These are phyloP conservation scores for Linanthus parryae DNA, from an alignment of 148 eudicot genomes.

Conservation along the genomic window DNA sequence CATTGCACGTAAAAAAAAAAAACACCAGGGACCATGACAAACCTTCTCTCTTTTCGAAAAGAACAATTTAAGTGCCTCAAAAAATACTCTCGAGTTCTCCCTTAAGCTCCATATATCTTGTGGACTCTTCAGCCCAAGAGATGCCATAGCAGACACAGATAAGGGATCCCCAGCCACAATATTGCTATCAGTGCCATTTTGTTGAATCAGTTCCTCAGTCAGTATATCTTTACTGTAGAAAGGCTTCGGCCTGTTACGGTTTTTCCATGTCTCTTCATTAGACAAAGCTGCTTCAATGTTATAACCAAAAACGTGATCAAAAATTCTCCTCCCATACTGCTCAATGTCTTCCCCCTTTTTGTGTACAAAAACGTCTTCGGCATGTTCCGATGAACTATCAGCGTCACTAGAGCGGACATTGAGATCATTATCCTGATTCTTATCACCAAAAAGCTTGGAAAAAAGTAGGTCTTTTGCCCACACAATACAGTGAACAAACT, in stretches of 20 bases:
- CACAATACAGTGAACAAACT: conserved; percentile 99
- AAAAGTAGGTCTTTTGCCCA: conserved; percentile 98
- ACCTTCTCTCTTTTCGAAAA: conserved; percentile 74
- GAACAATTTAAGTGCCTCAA: conserved; percentile 76
- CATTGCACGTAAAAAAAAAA: not conserved
- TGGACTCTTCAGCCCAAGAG: conserved; percentile 85
- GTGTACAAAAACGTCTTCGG: conserved; percentile 77
- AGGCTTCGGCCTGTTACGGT: conserved; percentile 78
- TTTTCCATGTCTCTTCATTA: conserved; percentile 95
- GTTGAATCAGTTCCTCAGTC: conserved; percentile 23
- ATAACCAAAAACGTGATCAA: conserved; percentile 93
- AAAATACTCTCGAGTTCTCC: conserved; percentile 69
- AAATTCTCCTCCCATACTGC: conserved; percentile 71
- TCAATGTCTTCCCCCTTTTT: conserved; percentile 61
- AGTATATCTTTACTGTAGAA: conserved; percentile 57
- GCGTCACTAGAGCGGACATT: conserved; percentile 86
- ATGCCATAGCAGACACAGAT: conserved; percentile 78
- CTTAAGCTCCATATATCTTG: conserved; percentile 85
- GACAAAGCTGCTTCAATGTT: conserved; percentile 86
- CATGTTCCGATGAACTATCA: conserved; percentile 61
- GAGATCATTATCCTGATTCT: conserved; percentile 87
- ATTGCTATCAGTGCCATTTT: conserved; percentile 46
- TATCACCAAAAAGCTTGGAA: conserved; percentile 88
- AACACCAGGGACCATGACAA: not conserved
- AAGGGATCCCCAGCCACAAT: conserved; percentile 33